Evolutionary conservation across 306 rosid genomes (phyloP).

Genomic region (Alnus glutinosa): DNA sequence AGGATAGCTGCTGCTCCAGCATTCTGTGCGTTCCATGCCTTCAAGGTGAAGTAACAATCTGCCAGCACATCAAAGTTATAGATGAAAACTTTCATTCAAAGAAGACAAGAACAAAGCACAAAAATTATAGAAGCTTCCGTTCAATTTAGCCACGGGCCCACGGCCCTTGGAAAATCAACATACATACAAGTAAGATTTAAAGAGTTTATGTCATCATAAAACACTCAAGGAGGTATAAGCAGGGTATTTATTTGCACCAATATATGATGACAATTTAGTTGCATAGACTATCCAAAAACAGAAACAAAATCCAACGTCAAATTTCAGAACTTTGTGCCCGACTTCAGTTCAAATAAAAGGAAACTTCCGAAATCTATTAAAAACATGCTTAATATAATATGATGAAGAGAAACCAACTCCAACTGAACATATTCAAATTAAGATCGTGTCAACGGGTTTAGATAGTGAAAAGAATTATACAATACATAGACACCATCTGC

Average conservation of each 20-base stretch:
- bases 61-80: conserved; percentile 27
- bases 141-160: not conserved
- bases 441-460: not conserved
- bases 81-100: conserved; percentile 7
- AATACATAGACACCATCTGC: conserved; percentile 12
- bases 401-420: not conserved
- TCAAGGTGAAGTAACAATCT: conserved; percentile 95
- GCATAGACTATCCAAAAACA: not conserved
- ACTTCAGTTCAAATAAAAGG: not conserved
- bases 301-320: not conserved
- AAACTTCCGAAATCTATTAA: not conserved
- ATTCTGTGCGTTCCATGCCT: conserved; percentile 97
- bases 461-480: not conserved
- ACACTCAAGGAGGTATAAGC: not conserved
- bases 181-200: no score
- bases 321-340: not conserved
- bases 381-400: not conserved
- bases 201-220: not conserved
- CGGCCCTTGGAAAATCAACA: not conserved
- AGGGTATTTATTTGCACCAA: not conserved
- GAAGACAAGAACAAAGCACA: not conserved
- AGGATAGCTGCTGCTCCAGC: conserved; percentile 96
- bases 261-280: not conserved
- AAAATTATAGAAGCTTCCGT: not conserved
- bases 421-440: not conserved